Base-by-base conservation (phyloP, 352 stramenopile species). In the Globisporangium splendens region DNA sequence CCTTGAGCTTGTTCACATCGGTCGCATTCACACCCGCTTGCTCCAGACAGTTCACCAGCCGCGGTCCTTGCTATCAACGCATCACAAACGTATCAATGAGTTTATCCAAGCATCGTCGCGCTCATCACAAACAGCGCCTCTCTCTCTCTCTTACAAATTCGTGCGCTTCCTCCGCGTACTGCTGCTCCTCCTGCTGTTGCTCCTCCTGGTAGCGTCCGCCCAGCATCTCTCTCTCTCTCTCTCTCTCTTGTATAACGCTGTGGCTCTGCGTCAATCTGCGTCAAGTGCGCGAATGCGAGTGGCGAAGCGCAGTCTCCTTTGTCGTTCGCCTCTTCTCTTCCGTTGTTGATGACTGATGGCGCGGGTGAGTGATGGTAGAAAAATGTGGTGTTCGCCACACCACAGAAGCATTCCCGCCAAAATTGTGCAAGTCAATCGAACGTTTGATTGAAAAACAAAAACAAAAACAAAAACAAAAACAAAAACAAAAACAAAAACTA, bases 1-100 rank as follows among this genome's bases (percentile, higher is more conserved):
- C 94, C 63, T 98, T 97, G 22, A 99, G 86, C 61, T 99, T 99
- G 68, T 98, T 97, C 53, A 99, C 94, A 72, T 99, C 97, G 38
- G 95, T 96, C 33, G 91, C 82, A 58, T 98, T 98, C 54, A 99
- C 96, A 15, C 97, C 98, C 42, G 98, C 91, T 56, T 98, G 88
- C 76, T 99, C 91, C 17, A 99, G 77, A 51, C 90, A 85, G 53
- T 83, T 95, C 49, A 98, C 88, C 47, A 93, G 72, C 1, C 77
- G 78, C 35, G 86, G 86, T 10, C 86, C 86, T 89, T 93, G 79
- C 82, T 87, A 42, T 43, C 31, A 28, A 50, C 28, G 14, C 18
- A 57, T 10, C 69, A 65, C 20, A 52, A 0, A 7, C 11, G 70
- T 59, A 70, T 48, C 52, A 10, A 42, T 20, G 42, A 28, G 20